Percentiles rank a stretch among this genome's conserved stretches.
phyloP scores from a whole-genome alignment of 805 yeast genomes.

The Candida pseudofarinosa region DNA sequence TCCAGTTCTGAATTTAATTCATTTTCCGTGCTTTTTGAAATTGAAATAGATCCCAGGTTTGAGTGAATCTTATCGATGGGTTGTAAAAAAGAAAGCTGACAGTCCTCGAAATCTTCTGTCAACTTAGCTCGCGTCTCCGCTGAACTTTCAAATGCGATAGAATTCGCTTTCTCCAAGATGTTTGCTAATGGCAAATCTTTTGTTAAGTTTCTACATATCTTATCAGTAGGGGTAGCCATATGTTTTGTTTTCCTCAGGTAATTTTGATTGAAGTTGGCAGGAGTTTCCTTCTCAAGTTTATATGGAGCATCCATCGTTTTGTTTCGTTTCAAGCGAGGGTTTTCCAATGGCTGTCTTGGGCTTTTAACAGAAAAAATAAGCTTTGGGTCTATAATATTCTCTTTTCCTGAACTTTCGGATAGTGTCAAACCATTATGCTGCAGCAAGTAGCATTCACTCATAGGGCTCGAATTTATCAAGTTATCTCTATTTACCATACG shows the following conservation, averaged over 20 bases:
- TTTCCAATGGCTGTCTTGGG: not conserved
- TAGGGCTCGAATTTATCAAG: not conserved
- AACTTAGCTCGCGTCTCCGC: not conserved
- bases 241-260: not conserved
- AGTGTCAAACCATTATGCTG: not conserved
- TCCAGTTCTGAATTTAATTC: not conserved
- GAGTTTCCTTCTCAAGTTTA: not conserved
- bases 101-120: not conserved
- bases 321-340: not conserved
- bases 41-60: not conserved
- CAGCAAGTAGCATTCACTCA: not conserved
- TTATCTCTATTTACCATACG: not conserved
- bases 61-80: not conserved
- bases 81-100: not conserved
- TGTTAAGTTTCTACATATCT: not conserved
- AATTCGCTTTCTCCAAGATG: not conserved
- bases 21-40: not conserved
- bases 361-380: not conserved
- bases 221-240: not conserved
- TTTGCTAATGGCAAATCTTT: constrained; percentile 2
- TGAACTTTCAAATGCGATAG: not conserved
- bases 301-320: not conserved
- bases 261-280: not conserved
- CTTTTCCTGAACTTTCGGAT: not conserved
- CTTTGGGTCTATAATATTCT: constrained; percentile 1